These are phyloP conservation scores for Boletus rubescentipes DNA, from an alignment of 768 basidiomycete genomes.

Conservation along the genomic window DNA sequence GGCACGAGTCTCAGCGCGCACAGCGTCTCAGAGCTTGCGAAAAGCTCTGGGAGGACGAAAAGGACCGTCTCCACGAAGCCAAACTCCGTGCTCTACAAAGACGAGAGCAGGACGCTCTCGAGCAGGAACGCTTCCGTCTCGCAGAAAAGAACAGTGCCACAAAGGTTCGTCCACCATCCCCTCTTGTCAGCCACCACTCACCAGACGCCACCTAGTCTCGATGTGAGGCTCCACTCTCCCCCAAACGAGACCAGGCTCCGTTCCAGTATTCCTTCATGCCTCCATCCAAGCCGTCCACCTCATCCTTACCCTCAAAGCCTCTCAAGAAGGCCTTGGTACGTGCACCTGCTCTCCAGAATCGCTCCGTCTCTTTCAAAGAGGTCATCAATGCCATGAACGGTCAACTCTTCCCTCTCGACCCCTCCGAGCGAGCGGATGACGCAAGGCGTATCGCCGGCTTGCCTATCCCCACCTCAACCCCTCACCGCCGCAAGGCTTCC, in stretches of 20 bases:
- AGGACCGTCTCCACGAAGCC: constrained; percentile 42
- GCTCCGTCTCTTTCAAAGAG: constrained; percentile 52
- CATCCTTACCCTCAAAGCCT: constrained; percentile 18
- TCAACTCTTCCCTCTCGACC: constrained; percentile 49
- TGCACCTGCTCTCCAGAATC: constrained; percentile 23
- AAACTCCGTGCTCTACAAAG: constrained; percentile 33
- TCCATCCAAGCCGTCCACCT: constrained; percentile 21
- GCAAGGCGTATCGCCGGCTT: constrained; percentile 30
- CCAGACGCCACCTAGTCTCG: constrained; percentile 16
- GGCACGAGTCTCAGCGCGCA: constrained; percentile 34
- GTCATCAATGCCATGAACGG: constrained; percentile 60
- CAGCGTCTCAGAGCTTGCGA: constrained; percentile 47
- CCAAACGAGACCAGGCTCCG: constrained; percentile 23
- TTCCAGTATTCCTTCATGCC: constrained; percentile 37
- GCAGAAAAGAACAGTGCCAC: constrained; percentile 21
- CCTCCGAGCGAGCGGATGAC: constrained; percentile 32
- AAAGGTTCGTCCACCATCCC: constrained; percentile 17
- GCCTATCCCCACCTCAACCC: constrained; percentile 12
- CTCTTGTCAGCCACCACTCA: constrained; percentile 1
- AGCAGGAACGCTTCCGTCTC: constrained; percentile 28
- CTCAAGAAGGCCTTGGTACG: constrained; percentile 4
- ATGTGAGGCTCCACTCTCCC: neutral
- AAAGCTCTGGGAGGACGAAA: constrained; percentile 48
- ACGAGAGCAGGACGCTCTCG: constrained; percentile 31
- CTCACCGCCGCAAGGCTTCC: constrained; percentile 21